These are phyloP conservation scores for Komagataea norvegica DNA, from an alignment of 1,139 yeast genomes.

Conservation along the genomic window DNA sequence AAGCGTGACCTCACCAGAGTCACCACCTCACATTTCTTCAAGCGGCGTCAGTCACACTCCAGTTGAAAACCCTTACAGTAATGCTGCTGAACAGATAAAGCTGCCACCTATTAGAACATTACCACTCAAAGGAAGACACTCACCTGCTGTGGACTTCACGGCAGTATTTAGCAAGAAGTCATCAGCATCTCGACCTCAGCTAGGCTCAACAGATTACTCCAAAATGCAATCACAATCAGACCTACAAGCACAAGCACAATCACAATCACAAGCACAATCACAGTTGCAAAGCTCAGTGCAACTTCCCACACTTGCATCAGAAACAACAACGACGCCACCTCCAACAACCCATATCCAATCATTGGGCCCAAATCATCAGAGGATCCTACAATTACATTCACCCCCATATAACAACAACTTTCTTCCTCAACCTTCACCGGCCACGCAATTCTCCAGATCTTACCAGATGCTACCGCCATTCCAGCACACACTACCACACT, in stretches of 20 bases:
- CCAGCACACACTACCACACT: constrained; percentile 11
- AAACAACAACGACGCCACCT: not conserved
- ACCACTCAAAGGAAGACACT: constrained; percentile 15
- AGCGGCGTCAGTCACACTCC: no score
- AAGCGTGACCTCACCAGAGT: constrained; percentile 5
- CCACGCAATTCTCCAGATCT: constrained; percentile 10
- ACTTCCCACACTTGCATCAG: not conserved
- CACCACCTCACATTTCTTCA: constrained; percentile 5
- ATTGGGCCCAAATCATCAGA: constrained; percentile 4
- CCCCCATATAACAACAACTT: not conserved
- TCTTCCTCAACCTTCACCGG: constrained; percentile 10
- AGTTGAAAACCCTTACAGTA: not conserved
- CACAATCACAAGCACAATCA: not conserved
- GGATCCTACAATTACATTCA: constrained; percentile 5
- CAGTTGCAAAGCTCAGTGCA: constrained; percentile 4
- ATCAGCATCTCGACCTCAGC: not conserved
- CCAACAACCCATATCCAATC: not conserved
- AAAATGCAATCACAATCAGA: no score
- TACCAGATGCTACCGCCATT: constrained; percentile 11
- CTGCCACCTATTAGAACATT: constrained; percentile 25
- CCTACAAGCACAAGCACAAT: no score
- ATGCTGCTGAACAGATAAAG: constrained; percentile 11
- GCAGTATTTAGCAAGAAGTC: constrained; percentile 21
- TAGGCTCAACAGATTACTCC: constrained; percentile 1
- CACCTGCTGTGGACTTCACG: constrained; percentile 29